Evolutionary conservation across 208 protist genomes (phyloP).

Genomic region (Leishmania guyanensis): DNA sequence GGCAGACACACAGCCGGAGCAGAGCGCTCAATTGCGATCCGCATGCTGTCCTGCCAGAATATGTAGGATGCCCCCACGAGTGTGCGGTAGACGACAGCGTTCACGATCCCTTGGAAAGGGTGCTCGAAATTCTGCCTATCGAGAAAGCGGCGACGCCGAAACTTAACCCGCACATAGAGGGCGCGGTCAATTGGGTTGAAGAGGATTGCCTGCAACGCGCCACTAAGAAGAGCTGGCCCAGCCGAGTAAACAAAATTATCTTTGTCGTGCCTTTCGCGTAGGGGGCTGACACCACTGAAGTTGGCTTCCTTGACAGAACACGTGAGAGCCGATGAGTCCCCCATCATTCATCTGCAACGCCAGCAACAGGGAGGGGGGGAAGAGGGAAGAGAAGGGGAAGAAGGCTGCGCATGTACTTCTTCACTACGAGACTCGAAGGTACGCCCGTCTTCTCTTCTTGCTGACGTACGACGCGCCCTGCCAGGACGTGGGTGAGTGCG

Average conservation of each 20-base stretch:
- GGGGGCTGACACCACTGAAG: not conserved
- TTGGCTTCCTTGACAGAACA: not conserved
- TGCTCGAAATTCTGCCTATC: constrained; percentile 88
- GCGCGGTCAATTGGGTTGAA: constrained; percentile 92
- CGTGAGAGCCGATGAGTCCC: not conserved
- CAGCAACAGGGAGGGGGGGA: not conserved
- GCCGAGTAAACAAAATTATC: constrained; percentile 64
- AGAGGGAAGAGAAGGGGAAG: not conserved
- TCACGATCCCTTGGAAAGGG: constrained; percentile 91
- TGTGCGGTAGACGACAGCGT: constrained; percentile 89
- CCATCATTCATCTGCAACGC: not conserved
- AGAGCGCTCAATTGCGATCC: constrained; percentile 59
- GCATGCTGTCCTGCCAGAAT: constrained; percentile 88
- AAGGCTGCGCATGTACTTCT: not conserved
- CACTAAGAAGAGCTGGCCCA: constrained; percentile 69
- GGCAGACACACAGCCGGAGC: constrained; percentile 51
- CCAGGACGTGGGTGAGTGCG: not conserved
- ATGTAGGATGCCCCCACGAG: constrained; percentile 87
- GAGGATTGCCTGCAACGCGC: constrained; percentile 82
- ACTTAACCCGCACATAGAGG: constrained; percentile 87
- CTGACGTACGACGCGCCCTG: not conserved
- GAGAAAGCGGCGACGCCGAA: constrained; percentile 69
- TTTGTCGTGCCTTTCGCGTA: not conserved
- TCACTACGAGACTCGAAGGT: not conserved
- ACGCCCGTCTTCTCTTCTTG: not conserved